A percentile compares a stretch with the other conserved stretches of the same genome.
Evolutionary conservation across 768 basidiomycete species (phyloP).

Genomic region (Serendipita sp.): DNA sequence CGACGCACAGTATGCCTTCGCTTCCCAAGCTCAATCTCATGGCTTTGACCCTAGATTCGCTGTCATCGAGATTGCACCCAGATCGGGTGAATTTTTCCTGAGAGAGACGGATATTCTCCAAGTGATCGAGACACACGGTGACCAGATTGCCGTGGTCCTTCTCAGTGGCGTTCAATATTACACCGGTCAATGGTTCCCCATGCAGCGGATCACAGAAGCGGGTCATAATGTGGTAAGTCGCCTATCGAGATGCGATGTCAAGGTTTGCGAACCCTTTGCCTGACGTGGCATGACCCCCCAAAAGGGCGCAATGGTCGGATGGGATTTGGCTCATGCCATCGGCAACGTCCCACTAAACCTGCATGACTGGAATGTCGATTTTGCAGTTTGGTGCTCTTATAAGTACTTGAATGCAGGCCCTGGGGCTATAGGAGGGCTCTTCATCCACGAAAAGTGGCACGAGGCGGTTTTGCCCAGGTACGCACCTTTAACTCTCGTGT

Average conservation of each 20-base stretch:
- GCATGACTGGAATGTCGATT: constrained; percentile 91
- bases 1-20: constrained; percentile 69
- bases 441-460: constrained; percentile 73
- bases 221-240: constrained; percentile 60
- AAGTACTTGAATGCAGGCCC: constrained; percentile 96
- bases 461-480: constrained; percentile 46
- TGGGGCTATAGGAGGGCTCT: constrained; percentile 92
- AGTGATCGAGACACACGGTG: constrained; percentile 52
- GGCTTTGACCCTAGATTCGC: constrained; percentile 57
- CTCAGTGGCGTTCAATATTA: constrained; percentile 95
- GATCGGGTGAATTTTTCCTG: constrained; percentile 68
- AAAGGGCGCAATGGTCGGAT: constrained; percentile 86
- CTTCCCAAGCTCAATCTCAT: constrained; percentile 75
- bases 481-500: not conserved
- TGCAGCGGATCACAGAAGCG: constrained; percentile 65
- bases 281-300: constrained; percentile 10
- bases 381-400: constrained; percentile 98
- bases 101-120: constrained; percentile 80
- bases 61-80: constrained; percentile 65
- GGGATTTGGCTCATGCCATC: constrained; percentile 91
- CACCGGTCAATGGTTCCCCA: constrained; percentile 89
- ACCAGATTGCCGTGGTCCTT: constrained; percentile 74
- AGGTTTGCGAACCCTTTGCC: not conserved
- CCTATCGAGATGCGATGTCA: not conserved
- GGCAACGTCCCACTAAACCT: constrained; percentile 84